These are phyloP conservation scores for Lasiodiplodia gonubiensis DNA, from an alignment of 2,329 filamentous ascomycete genomes.

Conservation along the genomic window DNA sequence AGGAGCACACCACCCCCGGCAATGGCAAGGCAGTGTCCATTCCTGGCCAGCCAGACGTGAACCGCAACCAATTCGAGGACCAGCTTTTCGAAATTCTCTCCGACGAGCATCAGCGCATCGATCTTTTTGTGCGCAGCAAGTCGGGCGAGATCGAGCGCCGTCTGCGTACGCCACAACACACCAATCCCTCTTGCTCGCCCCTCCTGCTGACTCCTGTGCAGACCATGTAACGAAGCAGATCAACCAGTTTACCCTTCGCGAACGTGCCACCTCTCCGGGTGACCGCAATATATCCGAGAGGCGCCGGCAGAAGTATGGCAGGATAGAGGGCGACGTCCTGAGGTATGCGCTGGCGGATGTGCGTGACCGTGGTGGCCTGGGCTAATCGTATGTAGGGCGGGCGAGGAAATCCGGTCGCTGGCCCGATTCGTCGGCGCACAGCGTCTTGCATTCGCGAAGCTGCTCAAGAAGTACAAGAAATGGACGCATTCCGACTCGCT, in stretches of 20 bases:
- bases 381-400: conserved; percentile 54
- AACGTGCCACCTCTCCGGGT: conserved; percentile 16
- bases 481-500: conserved; percentile 78
- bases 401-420: conserved; percentile 73
- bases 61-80: conserved; percentile 70
- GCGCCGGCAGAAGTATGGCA: conserved; percentile 57
- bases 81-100: conserved; percentile 74
- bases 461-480: conserved; percentile 87
- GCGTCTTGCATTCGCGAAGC: conserved; percentile 77
- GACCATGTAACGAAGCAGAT: conserved; percentile 50
- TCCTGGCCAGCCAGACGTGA: conserved; percentile 65
- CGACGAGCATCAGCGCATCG: conserved; percentile 76
- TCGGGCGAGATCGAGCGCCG: conserved; percentile 76
- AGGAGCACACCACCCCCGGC: conserved; percentile 74
- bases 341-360: conserved; percentile 40
- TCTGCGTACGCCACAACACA: conserved; percentile 59
- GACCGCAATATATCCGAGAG: conserved; percentile 46
- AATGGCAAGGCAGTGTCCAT: conserved; percentile 75
- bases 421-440: conserved; percentile 76
- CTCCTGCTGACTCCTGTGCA: conserved; percentile 23
- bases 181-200: conserved; percentile 31
- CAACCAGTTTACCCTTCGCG: conserved; percentile 38
- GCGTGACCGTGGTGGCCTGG: conserved; percentile 30
- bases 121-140: conserved; percentile 80
- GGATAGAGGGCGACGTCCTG: conserved; percentile 56